A percentile compares a stretch with the other conserved stretches of the same genome.
phyloP scores from a whole-genome alignment of 2,329 filamentous ascomycete genomes.

The Verruconis gallopava region DNA sequence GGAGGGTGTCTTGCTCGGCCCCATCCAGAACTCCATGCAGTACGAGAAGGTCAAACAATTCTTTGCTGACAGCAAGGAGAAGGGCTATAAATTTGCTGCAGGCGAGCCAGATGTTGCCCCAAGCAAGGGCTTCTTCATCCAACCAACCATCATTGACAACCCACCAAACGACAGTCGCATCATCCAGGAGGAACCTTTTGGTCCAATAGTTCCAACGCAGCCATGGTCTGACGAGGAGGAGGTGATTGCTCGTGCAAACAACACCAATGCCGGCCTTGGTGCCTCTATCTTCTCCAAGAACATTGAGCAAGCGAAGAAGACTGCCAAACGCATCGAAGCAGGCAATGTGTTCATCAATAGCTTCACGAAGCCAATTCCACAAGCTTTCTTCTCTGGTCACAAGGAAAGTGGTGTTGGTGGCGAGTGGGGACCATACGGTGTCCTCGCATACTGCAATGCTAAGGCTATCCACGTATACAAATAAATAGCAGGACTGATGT shows the following conservation, averaged over 20 bases:
- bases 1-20: conserved; percentile 39
- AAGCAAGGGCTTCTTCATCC: conserved; percentile 29
- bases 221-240: conserved; percentile 35
- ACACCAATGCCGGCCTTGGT: conserved; percentile 37
- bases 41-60: conserved; percentile 35
- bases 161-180: conserved; percentile 27
- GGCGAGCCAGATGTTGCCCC: conserved; percentile 37
- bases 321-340: conserved; percentile 37
- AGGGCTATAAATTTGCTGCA: conserved; percentile 38
- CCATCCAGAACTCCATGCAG: conserved; percentile 46
- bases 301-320: conserved; percentile 33
- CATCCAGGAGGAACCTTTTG: conserved; percentile 38
- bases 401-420: conserved; percentile 69
- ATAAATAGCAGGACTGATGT: conserved; percentile 13
- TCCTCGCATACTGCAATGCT: conserved; percentile 35
- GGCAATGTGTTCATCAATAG: conserved; percentile 45
- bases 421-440: conserved; percentile 40
- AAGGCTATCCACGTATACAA: conserved; percentile 36
- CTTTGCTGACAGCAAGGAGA: conserved; percentile 25
- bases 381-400: conserved; percentile 55
- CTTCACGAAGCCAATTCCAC: conserved; percentile 33
- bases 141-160: conserved; percentile 35
- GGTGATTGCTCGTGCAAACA: conserved; percentile 35
- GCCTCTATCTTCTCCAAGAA: conserved; percentile 42
- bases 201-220: conserved; percentile 35